A percentile compares a stretch with the other conserved stretches of the same genome.
Evolutionary conservation across 23 red algal species (phyloP).

Genomic region (Gracilaria gracilis): DNA sequence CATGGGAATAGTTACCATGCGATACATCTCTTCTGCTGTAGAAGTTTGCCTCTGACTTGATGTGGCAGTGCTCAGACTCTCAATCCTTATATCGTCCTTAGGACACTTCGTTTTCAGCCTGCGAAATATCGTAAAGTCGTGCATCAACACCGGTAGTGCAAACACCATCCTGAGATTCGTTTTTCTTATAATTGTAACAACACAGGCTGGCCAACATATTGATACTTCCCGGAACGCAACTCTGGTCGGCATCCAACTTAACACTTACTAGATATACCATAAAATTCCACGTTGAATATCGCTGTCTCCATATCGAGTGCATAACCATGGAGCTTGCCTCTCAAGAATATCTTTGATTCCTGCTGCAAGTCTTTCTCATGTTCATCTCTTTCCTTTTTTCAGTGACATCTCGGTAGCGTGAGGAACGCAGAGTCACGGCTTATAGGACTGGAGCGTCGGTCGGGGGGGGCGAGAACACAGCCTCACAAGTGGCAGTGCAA

Average conservation of each 20-base stretch:
- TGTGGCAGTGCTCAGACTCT: not conserved
- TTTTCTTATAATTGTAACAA: conserved; percentile 65
- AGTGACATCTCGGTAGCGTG: conserved; percentile 82
- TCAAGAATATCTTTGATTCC: conserved; percentile 60
- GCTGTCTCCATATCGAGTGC: conserved; percentile 68
- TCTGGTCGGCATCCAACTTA: conserved; percentile 56
- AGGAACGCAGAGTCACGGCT: conserved; percentile 60
- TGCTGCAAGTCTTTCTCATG: conserved; percentile 38
- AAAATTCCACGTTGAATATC: conserved; percentile 79
- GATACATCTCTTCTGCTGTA: not conserved
- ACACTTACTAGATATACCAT: conserved; percentile 81
- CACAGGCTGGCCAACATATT: conserved; percentile 44
- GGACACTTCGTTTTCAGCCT: not conserved
- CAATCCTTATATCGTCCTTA: conserved; percentile 34
- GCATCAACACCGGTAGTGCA: not conserved
- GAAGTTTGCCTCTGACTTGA: not conserved
- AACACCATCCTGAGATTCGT: not conserved
- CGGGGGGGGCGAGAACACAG: conserved; percentile 71
- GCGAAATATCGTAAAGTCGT: not conserved
- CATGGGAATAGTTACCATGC: conserved; percentile 37
- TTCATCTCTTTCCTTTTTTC: conserved; percentile 8
- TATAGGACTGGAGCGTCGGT: conserved; percentile 76
- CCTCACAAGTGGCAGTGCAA: conserved; percentile 57
- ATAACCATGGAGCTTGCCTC: conserved; percentile 74
- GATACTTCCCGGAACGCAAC: conserved; percentile 77